phyloP scores from a whole-genome alignment of 139 green algal species.

The Yamagishiella unicocca region DNA sequence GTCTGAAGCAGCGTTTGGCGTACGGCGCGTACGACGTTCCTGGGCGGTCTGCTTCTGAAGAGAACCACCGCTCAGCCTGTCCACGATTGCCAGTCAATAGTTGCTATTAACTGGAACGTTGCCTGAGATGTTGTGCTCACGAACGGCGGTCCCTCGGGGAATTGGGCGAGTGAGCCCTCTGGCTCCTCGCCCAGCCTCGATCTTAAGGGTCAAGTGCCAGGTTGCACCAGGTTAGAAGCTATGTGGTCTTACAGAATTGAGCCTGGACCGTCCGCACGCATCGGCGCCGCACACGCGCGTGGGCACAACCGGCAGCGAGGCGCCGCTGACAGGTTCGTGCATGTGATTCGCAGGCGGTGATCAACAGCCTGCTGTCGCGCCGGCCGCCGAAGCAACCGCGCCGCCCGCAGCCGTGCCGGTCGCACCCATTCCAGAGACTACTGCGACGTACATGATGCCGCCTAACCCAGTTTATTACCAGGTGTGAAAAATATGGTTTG shows the following conservation, averaged over 20 bases:
- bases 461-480: constrained; percentile 19
- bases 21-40: no score
- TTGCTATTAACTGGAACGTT: no score
- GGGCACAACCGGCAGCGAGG: no score
- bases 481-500: background rate
- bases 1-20: no score
- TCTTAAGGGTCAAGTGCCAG: background rate
- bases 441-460: constrained; percentile 6
- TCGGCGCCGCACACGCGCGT: no score
- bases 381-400: background rate
- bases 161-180: constrained; percentile 6
- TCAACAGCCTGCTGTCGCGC: background rate
- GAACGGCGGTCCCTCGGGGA: background rate
- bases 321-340: background rate
- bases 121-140: background rate
- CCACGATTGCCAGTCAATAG: no score
- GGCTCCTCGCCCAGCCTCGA: background rate
- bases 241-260: background rate
- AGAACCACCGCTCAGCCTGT: no score
- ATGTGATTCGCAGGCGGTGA: constrained; percentile 7
- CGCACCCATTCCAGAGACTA: constrained; percentile 20
- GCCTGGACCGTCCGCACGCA: no score
- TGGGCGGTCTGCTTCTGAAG: no score
- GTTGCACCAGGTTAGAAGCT: background rate
- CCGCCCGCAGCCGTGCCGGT: background rate